Evolutionary conservation across 768 basidiomycete species (phyloP).

Genomic region (Suillus ampliporus): DNA sequence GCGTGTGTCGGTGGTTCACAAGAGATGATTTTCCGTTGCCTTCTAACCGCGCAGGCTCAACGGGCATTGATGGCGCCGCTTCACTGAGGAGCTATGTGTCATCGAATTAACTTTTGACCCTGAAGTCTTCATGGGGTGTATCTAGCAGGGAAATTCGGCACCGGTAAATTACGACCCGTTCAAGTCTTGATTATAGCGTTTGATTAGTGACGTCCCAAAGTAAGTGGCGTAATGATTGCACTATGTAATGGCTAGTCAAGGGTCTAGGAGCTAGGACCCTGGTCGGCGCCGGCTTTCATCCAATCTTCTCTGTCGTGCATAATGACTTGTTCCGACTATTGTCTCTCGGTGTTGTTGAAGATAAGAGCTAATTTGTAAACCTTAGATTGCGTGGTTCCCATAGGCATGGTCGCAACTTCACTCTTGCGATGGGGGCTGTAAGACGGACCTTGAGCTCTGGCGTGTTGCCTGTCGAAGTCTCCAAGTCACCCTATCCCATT

Average conservation of each 20-base stretch:
- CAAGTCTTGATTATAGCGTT: background rate
- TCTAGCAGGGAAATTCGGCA: background rate
- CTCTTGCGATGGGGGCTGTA: background rate
- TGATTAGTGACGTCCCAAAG: background rate
- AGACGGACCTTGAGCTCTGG: background rate
- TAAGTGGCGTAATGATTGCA: background rate
- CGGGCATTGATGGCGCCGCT: background rate
- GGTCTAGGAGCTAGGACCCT: background rate
- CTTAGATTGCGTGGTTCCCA: background rate
- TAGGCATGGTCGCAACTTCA: background rate
- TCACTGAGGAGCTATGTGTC: background rate
- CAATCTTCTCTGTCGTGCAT: background rate
- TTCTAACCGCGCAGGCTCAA: background rate
- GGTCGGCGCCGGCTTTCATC: slow-evolving; percentile 4
- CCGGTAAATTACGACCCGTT: background rate
- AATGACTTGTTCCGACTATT: too few relatives aligned
- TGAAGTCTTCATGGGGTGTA: background rate
- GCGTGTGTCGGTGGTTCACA: background rate
- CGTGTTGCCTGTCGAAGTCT: background rate
- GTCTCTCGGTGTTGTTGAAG: slow-evolving; percentile 3
- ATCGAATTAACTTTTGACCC: background rate
- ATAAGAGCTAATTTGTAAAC: slow-evolving; percentile 5
- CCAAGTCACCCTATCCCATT: background rate
- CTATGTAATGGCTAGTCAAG: background rate
- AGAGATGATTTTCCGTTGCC: background rate